These are phyloP conservation scores for Setaria italica DNA, from an alignment of 202 grass and related monocot species.

Conservation along the genomic window DNA sequence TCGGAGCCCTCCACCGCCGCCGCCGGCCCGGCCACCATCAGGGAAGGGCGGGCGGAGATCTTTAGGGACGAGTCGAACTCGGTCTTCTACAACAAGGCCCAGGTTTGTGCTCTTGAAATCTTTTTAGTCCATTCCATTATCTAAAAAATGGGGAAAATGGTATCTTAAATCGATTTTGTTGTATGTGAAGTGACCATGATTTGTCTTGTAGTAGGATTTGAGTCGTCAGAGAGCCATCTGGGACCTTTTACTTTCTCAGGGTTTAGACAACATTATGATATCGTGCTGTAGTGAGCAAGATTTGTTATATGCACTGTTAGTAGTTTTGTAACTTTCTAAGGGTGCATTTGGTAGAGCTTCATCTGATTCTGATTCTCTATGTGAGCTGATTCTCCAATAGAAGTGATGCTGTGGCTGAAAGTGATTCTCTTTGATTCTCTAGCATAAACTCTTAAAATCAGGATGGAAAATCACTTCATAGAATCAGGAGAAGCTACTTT, in stretches of 20 bases:
- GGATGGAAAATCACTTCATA: too few relatives aligned
- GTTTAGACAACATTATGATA: not conserved
- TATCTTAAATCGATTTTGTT: not conserved
- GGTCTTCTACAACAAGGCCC: constrained; percentile 65
- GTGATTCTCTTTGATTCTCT: too few relatives aligned
- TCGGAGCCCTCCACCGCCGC: not conserved
- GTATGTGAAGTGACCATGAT: not conserved
- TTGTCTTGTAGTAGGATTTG: not conserved
- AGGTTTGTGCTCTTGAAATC: constrained; percentile 32
- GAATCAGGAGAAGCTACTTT: too few relatives aligned
- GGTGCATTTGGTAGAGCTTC: too few relatives aligned
- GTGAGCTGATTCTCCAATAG: too few relatives aligned
- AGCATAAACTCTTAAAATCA: too few relatives aligned
- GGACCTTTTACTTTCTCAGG: not conserved
- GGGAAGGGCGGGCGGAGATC: constrained; percentile 62
- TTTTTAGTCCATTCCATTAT: not conserved
- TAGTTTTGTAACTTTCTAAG: not conserved
- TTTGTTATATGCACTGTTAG: constrained; percentile 1
- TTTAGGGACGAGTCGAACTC: constrained; percentile 49
- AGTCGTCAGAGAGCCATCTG: not conserved
- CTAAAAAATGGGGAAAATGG: not conserved
- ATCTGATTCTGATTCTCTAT: too few relatives aligned
- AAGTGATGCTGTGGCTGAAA: too few relatives aligned
- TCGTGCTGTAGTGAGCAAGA: not conserved
- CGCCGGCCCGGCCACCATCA: constrained; percentile 17